Percentiles rank a stretch among this genome's conserved stretches.
phyloP scores from a whole-genome alignment of 306 rosid species.

The Mucuna pruriens region DNA sequence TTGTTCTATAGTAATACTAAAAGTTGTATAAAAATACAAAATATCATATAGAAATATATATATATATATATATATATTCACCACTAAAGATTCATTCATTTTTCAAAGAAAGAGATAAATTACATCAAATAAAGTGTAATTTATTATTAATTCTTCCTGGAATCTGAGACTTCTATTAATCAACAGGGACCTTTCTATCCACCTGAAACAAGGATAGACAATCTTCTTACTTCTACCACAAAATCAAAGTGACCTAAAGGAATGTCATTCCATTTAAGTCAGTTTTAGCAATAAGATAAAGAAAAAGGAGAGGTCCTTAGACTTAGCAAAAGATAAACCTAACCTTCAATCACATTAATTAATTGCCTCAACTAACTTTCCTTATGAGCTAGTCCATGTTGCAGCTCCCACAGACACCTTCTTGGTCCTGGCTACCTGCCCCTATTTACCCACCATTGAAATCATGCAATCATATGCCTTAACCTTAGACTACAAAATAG shows the following conservation, averaged over 20 bases:
- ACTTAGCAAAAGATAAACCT: background rate
- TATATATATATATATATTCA: too few relatives aligned
- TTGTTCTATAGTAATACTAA: too few relatives aligned
- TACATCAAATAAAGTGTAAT: too few relatives aligned
- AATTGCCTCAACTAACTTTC: background rate
- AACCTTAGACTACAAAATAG: background rate
- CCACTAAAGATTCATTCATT: background rate
- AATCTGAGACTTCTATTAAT: background rate
- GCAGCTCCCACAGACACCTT: background rate
- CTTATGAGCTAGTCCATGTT: background rate
- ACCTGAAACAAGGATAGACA: background rate
- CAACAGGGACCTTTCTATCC: background rate
- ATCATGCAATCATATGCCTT: background rate
- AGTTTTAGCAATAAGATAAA: background rate
- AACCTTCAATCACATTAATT: background rate
- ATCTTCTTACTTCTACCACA: too few relatives aligned
- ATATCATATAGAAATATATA: too few relatives aligned
- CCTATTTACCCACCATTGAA: background rate
- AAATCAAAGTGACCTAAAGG: background rate
- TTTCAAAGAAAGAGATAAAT: background rate
- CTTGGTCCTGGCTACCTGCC: too few relatives aligned
- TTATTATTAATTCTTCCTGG: background rate
- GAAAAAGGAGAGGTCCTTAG: background rate
- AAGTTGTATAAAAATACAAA: too few relatives aligned
- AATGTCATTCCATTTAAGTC: background rate